Conservation (phyloP, 768 basidiomycete genomes). For the Leucogyrophana mollusca region DNA sequence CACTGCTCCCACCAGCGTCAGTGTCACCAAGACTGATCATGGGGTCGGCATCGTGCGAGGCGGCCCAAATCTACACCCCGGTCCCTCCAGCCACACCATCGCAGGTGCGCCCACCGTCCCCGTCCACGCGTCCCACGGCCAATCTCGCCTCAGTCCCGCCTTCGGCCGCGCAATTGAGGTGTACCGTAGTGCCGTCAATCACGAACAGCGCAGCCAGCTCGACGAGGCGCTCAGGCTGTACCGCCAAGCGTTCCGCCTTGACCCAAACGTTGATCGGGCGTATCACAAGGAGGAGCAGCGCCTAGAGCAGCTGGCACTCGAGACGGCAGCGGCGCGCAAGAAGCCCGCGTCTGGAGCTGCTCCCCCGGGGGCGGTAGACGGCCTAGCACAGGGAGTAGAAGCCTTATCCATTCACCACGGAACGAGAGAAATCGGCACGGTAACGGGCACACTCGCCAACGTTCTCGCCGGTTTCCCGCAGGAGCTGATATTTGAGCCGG, state of each 20-base stretch:
- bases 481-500: conserved; percentile 59
- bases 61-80: no score
- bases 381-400: conserved; percentile 78
- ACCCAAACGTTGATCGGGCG: conserved; percentile 71
- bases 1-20: no score
- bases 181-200: conserved; percentile 68
- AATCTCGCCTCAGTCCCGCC: conserved; percentile 29
- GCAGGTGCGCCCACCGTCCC: conserved; percentile 13
- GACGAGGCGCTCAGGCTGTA: conserved; percentile 78
- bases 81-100: conserved; percentile 10
- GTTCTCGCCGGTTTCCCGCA: conserved; percentile 50
- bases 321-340: not conserved
- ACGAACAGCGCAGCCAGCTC: conserved; percentile 71
- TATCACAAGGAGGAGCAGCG: conserved; percentile 58
- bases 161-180: conserved; percentile 55
- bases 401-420: conserved; percentile 70
- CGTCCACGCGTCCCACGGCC: conserved; percentile 22
- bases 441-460: conserved; percentile 43
- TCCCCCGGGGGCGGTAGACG: conserved; percentile 60
- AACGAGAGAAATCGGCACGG: conserved; percentile 32
- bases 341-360: conserved; percentile 39
- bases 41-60: no score
- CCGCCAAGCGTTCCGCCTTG: conserved; percentile 75
- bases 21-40: no score
- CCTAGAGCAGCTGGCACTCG: conserved; percentile 8